A percentile compares a stretch with the other conserved stretches of the same genome.
Evolutionary conservation across 305 asterid species (phyloP).

Genomic region (Salvia sclarea): DNA sequence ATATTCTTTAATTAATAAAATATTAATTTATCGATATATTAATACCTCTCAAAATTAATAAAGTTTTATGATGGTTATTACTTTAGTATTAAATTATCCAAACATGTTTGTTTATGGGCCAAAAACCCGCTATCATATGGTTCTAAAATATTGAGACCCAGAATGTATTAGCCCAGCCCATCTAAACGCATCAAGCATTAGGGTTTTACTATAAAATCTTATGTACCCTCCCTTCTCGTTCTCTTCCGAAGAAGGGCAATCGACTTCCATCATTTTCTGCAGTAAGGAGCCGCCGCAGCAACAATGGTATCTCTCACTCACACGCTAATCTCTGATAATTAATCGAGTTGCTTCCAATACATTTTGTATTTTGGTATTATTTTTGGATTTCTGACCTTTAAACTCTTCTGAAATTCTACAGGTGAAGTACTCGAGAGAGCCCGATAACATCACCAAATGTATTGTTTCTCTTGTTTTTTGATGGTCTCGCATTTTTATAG

Average conservation of each 20-base stretch:
- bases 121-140: too few species aligned
- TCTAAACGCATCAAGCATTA: not conserved
- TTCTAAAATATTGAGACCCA: not conserved
- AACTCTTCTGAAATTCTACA: conserved; percentile 25
- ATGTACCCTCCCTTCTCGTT: not conserved
- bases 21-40: too few species aligned
- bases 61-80: too few species aligned
- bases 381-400: not conserved
- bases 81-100: too few species aligned
- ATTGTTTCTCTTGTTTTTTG: conserved; percentile 6
- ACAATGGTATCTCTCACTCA: conserved; percentile 26
- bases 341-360: not conserved
- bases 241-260: not conserved
- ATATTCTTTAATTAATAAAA: too few species aligned
- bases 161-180: conserved; percentile 17
- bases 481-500: not conserved
- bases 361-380: not conserved
- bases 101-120: too few species aligned
- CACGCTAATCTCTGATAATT: not conserved
- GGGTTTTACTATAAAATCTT: conserved; percentile 35
- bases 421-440: conserved; percentile 93
- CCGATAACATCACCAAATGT: conserved; percentile 81
- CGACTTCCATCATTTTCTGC: not conserved
- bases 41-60: too few species aligned
- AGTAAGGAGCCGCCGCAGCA: conserved; percentile 25